These are phyloP conservation scores for Solanum sparsipilum DNA, from an alignment of 257 asterid genomes.

Conservation along the genomic window DNA sequence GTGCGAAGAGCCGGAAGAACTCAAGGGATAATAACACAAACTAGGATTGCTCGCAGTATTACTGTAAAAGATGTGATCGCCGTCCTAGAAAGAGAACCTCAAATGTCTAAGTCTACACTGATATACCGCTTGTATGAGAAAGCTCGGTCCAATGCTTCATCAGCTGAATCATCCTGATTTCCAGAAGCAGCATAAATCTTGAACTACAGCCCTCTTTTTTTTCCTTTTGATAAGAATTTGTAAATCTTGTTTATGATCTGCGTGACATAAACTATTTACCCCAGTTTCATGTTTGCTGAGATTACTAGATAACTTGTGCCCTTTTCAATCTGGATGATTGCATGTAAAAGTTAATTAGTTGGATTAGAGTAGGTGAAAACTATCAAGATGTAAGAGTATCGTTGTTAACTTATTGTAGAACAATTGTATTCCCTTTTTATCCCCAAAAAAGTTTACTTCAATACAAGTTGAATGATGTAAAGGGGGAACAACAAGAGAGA, in stretches of 20 bases:
- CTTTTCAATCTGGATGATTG: neutral
- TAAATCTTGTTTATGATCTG: neutral
- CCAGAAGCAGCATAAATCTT: neutral
- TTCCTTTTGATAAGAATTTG: neutral
- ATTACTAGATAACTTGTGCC: neutral
- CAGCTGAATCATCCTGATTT: conserved; percentile 14
- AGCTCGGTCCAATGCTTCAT: conserved; percentile 21
- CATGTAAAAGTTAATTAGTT: neutral
- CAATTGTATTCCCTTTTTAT: neutral
- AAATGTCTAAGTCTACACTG: conserved; percentile 65
- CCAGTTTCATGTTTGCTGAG: neutral
- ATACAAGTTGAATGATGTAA: neutral
- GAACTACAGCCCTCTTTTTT: neutral
- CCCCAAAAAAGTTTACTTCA: neutral
- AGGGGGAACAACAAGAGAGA: neutral
- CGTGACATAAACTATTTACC: neutral
- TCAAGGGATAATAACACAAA: conserved; percentile 40
- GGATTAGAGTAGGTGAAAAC: neutral
- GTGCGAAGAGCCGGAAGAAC: conserved; percentile 51
- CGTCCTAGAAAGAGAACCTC: conserved; percentile 89
- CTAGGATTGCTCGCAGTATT: conserved; percentile 44
- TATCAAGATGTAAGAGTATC: neutral
- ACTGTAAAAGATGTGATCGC: conserved; percentile 78
- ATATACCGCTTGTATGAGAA: conserved; percentile 56
- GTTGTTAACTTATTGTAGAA: neutral